Base-by-base conservation (phyloP, 139 green algal species). In the Chlorella sp. region DNA sequence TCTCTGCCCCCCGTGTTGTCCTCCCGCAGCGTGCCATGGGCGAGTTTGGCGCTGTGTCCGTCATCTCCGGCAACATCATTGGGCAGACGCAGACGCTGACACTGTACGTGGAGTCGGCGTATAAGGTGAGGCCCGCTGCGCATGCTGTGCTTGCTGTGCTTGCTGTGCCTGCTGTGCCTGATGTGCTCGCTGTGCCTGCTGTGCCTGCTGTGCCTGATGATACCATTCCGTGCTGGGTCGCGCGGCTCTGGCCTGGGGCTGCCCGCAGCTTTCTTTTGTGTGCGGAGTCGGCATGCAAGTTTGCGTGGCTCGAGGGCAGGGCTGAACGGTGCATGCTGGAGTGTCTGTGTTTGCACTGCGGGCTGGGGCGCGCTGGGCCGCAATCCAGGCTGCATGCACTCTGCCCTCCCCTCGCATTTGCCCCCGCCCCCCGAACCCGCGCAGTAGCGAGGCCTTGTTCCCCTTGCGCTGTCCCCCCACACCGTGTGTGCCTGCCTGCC, bases 11-110 rank as follows among this genome's bases (percentile, higher is more conserved):
- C 82, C n/a, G n/a, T 11, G 0, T 1, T 18, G 16, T 57, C 14
- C 81, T 36, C 1, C 37, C 19, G 82, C 91, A 94, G 90, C 93
- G 96, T 30, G 96, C 96, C 42, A 97, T 98, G 94, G 96, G 96
- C 30, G 96, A 98, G 94, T 98, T 98, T 93, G 96, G 96, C 2
- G 96, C 96, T 0, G 95, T 98, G 39, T 95, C 93, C 19, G 96
- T 98, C 77, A 98, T 98, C 88, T 97, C 94, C 57, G 96, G 96
- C 86, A 98, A 98, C 92, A 98, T 98, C 91, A 97, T 98, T 68
- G 96, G 96, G 19, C 92, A 95, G 85, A 98, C 96, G 30, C 96
- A 98, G 92, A 98, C 96, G 24, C 90, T 98, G 71, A 98, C 96
- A 21, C 92, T 98, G 86, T 98, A 95, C 91, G 96, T 98, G 78